Evolutionary conservation across 2,329 filamentous ascomycete species (phyloP), one percentile per base, ranked within the genome.

Genomic region (Magnaporthiopsis incrustans): DNA sequence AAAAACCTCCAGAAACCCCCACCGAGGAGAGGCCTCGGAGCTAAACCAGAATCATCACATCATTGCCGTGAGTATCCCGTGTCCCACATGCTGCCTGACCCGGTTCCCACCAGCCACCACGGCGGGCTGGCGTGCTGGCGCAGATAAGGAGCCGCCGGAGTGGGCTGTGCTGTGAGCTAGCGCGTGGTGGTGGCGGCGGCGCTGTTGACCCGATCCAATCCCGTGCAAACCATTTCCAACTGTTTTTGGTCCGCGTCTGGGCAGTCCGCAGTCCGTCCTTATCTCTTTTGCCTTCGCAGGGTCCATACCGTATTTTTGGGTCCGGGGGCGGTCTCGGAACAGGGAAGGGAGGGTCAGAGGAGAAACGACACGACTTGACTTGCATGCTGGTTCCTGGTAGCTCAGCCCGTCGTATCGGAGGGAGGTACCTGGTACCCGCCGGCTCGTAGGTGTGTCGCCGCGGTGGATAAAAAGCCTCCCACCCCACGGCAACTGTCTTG

Each of bases 401-500:
- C 18, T 14, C 44, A 25, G 22, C 22, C 30, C 44, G 44, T 53
- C 44, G n/a, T 25, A 53, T 25, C n/a, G 44, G 18, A 53, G n/a
- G 44, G n/a, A 53, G 11, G 30, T 58, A 26, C 57, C 14, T 12
- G 57, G 57, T 58, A 27, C 26, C 57, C n/a, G n/a, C n/a, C n/a
- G n/a, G n/a, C n/a, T 58, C 22, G 44, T 50, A 18, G 22, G 44
- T 50, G 44, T 53, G 44, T 53, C 44, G 44, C n/a, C 22, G 44
- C 8, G 44, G 44, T 53, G 44, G 44, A 50, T 60, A 60, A 33
- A 60, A 60, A 60, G 33, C 59, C 59, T 12, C 33, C 59, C 59
- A 44, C 44, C 44, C 44, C 44, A 53, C 44, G n/a, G n/a, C 44
- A 25, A n/a, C 44, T 53, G 4, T 30, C 30, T 30, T 30, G 30